Conservation (phyloP, 2,329 filamentous ascomycete genomes). For the Arthrinium puccinioides region DNA sequence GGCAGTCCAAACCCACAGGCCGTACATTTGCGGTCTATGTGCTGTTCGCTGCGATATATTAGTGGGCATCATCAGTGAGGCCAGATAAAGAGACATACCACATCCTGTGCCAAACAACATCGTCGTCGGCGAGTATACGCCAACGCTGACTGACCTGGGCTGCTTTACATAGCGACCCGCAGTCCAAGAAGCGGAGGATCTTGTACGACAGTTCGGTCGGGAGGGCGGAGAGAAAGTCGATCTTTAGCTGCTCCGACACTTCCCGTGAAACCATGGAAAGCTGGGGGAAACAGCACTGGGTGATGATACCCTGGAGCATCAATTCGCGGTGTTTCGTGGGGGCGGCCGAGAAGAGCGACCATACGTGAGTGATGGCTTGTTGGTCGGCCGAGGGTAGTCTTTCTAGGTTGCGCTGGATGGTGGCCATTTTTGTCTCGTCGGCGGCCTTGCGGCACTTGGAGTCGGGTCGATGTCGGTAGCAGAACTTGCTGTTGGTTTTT, state of each 20-base stretch:
- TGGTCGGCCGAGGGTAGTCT: conserved; percentile 77
- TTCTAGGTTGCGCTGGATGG: conserved; percentile 84
- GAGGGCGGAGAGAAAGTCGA: conserved; percentile 87
- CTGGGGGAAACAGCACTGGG: conserved; percentile 96
- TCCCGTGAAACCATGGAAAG: conserved; percentile 87
- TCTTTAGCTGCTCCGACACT: conserved; percentile 90
- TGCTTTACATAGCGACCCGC: conserved; percentile 88
- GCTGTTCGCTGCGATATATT: too few relatives aligned
- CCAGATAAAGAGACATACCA: too few relatives aligned
- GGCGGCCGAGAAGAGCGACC: conserved; percentile 94
- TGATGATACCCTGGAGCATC: conserved; percentile 93
- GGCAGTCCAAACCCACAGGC: conserved; percentile 96
- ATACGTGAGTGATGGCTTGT: conserved; percentile 93
- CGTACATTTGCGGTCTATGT: conserved; percentile 74
- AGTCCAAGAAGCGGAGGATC: conserved; percentile 88
- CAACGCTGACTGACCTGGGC: conserved; percentile 88
- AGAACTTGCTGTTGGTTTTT: conserved; percentile 79
- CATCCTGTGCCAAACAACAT: conserved; percentile 97
- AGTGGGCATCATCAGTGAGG: too few relatives aligned
- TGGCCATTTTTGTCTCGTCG: conserved; percentile 93
- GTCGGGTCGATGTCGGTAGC: conserved; percentile 91
- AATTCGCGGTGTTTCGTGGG: conserved; percentile 89
- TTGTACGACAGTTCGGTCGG: conserved; percentile 89
- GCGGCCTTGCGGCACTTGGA: conserved; percentile 88
- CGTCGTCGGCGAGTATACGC: conserved; percentile 87